Evolutionary conservation across 441 rosid genomes (phyloP), one percentile per base, ranked within the genome.

Genomic region (Syzygium malaccense): DNA sequence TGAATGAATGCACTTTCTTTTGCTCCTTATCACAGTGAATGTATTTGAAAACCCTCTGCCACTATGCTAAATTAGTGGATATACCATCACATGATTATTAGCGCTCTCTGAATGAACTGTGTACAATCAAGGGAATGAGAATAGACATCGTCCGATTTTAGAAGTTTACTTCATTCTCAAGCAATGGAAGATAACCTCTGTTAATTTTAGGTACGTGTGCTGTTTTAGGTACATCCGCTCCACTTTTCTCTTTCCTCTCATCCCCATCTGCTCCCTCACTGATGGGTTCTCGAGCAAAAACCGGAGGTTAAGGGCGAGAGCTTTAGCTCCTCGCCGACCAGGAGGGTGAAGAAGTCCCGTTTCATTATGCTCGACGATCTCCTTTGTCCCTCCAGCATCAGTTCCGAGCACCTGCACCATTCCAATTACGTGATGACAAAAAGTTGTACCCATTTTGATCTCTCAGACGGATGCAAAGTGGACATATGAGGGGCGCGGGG

Each of bases 341-440:
- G 93, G 92, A 4, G 97, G 98, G 89, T 98, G 99, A 68, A 98
- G 94, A 87, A 98, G 95, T 86, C 99, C 98, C 9, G 98, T 95
- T 30, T 94, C 93, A 87, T 97, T 96, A 88, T 95, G 95, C 92
- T 94, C 96, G 1, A 97, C 95, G 37, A 97, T 97, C 93, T 95
- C 98, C 91, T 91, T 94, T 55, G 98, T 96, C 88, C 98, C 99
- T 89, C 99, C 99, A 11, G 97, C 96, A 88, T 96, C 96, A 49
- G 99, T 98, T 89, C 99, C 99, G 18, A 96, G 93, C 88, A 98
- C 97, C 98, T 96, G 95, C 84, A 75, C 51, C 53, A 33, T 41
- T 75, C 83, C 83, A 75, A 41, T n/a, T 6, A 41, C 51, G 3
- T 75, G 83, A 75, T 75, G 53, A 51, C 53, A 75, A 75, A 6